Evolutionary conservation across 768 basidiomycete genomes (phyloP).

Genomic region (Agaricus subrufescens): DNA sequence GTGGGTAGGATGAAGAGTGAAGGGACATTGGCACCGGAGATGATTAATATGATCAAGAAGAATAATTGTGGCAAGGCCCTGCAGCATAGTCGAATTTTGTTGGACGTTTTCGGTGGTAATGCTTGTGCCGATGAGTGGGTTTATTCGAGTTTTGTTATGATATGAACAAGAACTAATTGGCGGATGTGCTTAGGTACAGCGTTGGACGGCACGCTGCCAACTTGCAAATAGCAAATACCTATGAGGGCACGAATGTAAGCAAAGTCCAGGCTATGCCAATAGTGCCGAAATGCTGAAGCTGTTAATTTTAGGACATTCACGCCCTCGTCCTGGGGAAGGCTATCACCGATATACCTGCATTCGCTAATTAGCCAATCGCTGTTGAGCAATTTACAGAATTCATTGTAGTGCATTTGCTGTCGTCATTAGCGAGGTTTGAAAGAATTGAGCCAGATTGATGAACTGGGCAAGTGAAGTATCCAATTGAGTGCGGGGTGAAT

Average conservation of each 20-base stretch:
- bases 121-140: conserved; percentile 88
- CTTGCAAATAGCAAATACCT: conserved; percentile 93
- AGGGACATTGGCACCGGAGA: conserved; percentile 73
- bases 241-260: conserved; percentile 59
- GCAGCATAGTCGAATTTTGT: conserved; percentile 69
- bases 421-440: no score
- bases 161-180: neutral
- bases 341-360: conserved; percentile 86
- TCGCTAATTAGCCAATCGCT: conserved; percentile 43
- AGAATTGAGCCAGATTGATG: no score
- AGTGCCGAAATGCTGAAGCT: neutral
- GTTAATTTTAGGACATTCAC: conserved; percentile 65
- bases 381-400: neutral
- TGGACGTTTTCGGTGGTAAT: conserved; percentile 94
- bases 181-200: conserved; percentile 60
- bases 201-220: conserved; percentile 94
- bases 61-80: conserved; percentile 96
- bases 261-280: conserved; percentile 34
- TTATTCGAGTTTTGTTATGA: neutral
- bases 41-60: conserved; percentile 92
- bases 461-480: no score
- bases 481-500: no score
- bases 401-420: no score
- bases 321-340: conserved; percentile 92
- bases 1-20: conserved; percentile 86